These are phyloP conservation scores for Penicillium longicatenatum DNA, from an alignment of 495 filamentous ascomycete species.

Conservation along the genomic window DNA sequence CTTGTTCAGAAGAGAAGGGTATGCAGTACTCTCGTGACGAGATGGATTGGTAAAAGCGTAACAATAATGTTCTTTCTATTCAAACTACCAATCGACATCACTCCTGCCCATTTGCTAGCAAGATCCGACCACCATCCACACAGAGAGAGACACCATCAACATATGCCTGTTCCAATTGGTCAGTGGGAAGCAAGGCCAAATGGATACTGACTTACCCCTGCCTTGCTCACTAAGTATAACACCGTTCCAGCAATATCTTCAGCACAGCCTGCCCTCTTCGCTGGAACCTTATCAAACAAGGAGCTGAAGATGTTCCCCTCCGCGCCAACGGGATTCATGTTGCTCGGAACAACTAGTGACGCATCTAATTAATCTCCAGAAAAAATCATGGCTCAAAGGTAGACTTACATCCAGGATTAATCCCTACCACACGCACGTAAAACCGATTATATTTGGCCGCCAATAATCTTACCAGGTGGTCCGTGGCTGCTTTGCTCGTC, in stretches of 20 bases:
- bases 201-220: slow-evolving; percentile 30
- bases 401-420: slow-evolving; percentile 50
- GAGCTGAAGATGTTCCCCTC: slow-evolving; percentile 46
- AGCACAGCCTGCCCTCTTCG: slow-evolving; percentile 37
- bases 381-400: neutral
- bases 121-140: slow-evolving; percentile 38
- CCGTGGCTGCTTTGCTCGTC: slow-evolving; percentile 47
- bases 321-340: slow-evolving; percentile 49
- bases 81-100: slow-evolving; percentile 10
- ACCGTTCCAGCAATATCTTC: slow-evolving; percentile 45
- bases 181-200: neutral
- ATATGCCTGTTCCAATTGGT: slow-evolving; percentile 28
- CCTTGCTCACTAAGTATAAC: slow-evolving; percentile 42
- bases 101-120: slow-evolving; percentile 43
- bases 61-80: neutral
- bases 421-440: slow-evolving; percentile 45
- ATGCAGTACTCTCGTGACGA: neutral
- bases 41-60: no score
- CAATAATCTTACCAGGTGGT: slow-evolving; percentile 45
- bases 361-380: neutral
- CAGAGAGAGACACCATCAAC: slow-evolving; percentile 41
- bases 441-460: slow-evolving; percentile 45
- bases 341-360: slow-evolving; percentile 43
- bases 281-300: slow-evolving; percentile 47
- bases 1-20: neutral